Percentiles rank a stretch among this genome's conserved stretches.
Conservation (phyloP, 306 rosid species). For the Vachellia pachyceras region DNA sequence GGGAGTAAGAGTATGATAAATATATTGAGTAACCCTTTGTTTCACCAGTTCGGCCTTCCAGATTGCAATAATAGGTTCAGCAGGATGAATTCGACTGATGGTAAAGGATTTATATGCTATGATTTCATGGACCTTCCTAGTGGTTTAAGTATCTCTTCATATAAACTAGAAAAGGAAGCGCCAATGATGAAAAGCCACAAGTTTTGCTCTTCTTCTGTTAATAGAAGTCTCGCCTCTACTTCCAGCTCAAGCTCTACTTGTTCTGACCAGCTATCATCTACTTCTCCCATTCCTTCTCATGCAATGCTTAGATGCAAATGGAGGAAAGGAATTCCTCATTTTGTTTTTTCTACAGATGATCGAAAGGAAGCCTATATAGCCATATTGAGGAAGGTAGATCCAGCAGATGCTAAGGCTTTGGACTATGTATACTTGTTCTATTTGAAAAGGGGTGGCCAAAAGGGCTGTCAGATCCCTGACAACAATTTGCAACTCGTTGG, state of each 20-base stretch:
- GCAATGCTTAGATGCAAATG: constrained; percentile 77
- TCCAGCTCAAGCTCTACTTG: constrained; percentile 50
- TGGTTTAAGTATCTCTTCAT: constrained; percentile 44
- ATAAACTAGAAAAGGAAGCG: constrained; percentile 38
- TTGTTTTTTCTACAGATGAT: constrained; percentile 63
- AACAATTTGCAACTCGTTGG: constrained; percentile 63
- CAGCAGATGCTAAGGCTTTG: constrained; percentile 49
- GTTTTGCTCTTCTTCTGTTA: constrained; percentile 39
- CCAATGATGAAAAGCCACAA: constrained; percentile 41
- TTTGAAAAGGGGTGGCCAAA: constrained; percentile 56
- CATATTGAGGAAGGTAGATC: constrained; percentile 49
- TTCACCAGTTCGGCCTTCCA: constrained; percentile 56
- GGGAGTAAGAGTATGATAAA: constrained; percentile 88
- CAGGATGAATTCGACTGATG: constrained; percentile 45
- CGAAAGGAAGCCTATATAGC: constrained; percentile 63
- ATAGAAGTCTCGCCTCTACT: constrained; percentile 42
- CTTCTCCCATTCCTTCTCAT: constrained; percentile 42
- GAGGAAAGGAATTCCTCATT: constrained; percentile 69
- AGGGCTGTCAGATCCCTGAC: constrained; percentile 47
- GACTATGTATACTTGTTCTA: constrained; percentile 59
- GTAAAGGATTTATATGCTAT: constrained; percentile 53
- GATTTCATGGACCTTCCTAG: constrained; percentile 52
- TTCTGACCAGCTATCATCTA: constrained; percentile 51
- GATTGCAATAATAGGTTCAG: constrained; percentile 52
- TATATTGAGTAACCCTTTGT: constrained; percentile 73